Evolutionary conservation across 73 alveolate genomes (phyloP).

Genomic region (Paramecium sonneborni): DNA sequence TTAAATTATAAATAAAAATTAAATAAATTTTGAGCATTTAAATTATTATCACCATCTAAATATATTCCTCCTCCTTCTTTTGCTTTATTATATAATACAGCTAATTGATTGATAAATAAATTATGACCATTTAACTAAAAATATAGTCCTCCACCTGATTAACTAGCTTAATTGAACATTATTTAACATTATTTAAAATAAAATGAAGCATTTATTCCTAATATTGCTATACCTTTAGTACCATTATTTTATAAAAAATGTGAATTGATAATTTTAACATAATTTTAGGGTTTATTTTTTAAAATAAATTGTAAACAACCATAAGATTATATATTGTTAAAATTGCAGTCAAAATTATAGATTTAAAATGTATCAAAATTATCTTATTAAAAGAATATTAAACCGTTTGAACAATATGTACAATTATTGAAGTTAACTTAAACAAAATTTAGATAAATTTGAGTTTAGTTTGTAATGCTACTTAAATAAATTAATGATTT

Average conservation of each 20-base stretch:
- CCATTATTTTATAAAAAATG: neutral
- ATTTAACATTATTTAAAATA: neutral
- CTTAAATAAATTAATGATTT: neutral
- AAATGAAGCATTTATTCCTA: neutral
- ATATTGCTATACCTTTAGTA: neutral
- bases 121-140: neutral
- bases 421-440: neutral
- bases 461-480: neutral
- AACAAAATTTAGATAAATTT: neutral
- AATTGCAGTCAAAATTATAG: neutral
- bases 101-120: neutral
- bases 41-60: neutral
- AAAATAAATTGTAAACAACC: neutral
- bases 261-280: neutral
- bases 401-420: neutral
- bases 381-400: neutral
- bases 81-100: neutral
- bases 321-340: neutral
- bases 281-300: neutral
- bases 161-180: neutral
- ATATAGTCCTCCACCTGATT: neutral
- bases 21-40: neutral
- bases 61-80: neutral
- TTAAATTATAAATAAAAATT: neutral
- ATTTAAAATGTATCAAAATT: neutral